These are phyloP conservation scores for Pleurotus djamor DNA, from an alignment of 768 basidiomycete species.

Conservation along the genomic window DNA sequence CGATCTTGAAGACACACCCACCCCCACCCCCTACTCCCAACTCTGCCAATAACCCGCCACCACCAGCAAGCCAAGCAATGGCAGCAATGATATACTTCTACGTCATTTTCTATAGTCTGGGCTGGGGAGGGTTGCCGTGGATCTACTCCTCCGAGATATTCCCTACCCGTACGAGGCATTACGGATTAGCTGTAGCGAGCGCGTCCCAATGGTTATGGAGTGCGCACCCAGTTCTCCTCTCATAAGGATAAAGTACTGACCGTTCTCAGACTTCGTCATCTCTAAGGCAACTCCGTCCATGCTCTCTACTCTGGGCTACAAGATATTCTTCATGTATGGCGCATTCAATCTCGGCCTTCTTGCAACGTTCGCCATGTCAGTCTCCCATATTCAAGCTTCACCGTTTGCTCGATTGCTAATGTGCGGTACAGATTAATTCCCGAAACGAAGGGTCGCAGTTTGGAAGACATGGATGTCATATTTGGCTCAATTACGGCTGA, in stretches of 20 bases:
- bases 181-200: conserved; percentile 72
- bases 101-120: conserved; percentile 86
- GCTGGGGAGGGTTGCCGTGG: conserved; percentile 61
- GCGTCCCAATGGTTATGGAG: conserved; percentile 85
- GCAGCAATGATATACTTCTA: conserved; percentile 86
- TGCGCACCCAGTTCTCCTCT: conserved; percentile 25
- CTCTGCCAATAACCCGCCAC: conserved; percentile 27
- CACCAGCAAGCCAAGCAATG: conserved; percentile 74
- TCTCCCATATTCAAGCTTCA: background rate
- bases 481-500: conserved; percentile 58
- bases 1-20: conserved; percentile 79
- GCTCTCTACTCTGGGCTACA: conserved; percentile 60
- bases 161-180: conserved; percentile 80
- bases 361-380: conserved; percentile 64
- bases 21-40: conserved; percentile 31
- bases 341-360: conserved; percentile 73
- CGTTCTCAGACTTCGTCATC: conserved; percentile 59
- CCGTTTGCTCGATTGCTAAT: background rate
- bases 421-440: conserved; percentile 44
- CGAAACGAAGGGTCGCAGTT: conserved; percentile 57
- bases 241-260: background rate
- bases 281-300: conserved; percentile 70
- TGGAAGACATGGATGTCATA: conserved; percentile 54
- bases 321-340: conserved; percentile 77
- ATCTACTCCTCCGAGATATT: conserved; percentile 84